Percentiles rank a stretch among this genome's conserved stretches.
These are phyloP conservation scores for Torulaspora indica DNA, from an alignment of 805 yeast genomes.

Conservation along the genomic window DNA sequence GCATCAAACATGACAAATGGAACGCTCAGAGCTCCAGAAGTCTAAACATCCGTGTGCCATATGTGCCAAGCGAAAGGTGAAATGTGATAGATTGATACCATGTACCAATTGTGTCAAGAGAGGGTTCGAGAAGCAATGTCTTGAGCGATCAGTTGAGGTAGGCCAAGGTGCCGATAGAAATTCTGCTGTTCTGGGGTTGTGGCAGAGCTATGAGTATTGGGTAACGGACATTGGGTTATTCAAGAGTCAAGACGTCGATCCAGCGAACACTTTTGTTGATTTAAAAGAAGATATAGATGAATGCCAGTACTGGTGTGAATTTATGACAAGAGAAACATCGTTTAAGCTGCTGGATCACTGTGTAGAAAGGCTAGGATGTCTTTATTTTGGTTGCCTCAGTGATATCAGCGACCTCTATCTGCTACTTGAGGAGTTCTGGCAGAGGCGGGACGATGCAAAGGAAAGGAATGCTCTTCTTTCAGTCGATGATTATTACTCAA, in stretches of 20 bases:
- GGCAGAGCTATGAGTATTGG: conserved; percentile 33
- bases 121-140: conserved; percentile 27
- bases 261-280: conserved; percentile 5
- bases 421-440: conserved; percentile 26
- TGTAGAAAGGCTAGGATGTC: conserved; percentile 31
- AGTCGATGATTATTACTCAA: conserved; percentile 27
- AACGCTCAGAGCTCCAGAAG: conserved; percentile 12
- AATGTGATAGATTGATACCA: conserved; percentile 35
- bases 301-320: conserved; percentile 16
- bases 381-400: conserved; percentile 32
- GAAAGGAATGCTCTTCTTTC: conserved; percentile 3
- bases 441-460: conserved; percentile 12
- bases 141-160: background rate
- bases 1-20: conserved; percentile 4
- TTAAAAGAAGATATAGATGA: conserved; percentile 10
- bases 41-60: conserved; percentile 25
- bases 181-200: conserved; percentile 17
- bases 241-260: conserved; percentile 15
- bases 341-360: conserved; percentile 29
- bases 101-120: conserved; percentile 33
- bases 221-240: conserved; percentile 26
- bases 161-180: background rate
- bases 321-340: conserved; percentile 18
- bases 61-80: conserved; percentile 32
- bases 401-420: conserved; percentile 31